A percentile compares a stretch with the other conserved stretches of the same genome.
Evolutionary conservation across 73 alveolate genomes (phyloP).

Genomic region (Paramecium bursaria): DNA sequence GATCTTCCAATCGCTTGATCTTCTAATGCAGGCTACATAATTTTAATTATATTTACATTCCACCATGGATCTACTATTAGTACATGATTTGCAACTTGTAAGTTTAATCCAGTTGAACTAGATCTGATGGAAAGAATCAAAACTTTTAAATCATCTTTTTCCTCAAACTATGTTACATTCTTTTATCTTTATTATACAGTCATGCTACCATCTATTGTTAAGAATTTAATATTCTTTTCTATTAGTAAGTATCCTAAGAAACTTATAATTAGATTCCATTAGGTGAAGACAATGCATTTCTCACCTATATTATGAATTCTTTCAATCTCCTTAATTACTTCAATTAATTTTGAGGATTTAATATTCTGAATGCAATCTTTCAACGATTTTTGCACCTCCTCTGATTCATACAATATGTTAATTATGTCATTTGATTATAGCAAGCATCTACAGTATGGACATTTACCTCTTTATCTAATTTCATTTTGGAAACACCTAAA

Average conservation of each 20-base stretch:
- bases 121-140: conserved; percentile 61
- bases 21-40: conserved; percentile 68
- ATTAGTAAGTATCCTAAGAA: conserved; percentile 29
- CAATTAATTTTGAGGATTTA: conserved; percentile 37
- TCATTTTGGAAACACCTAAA: conserved; percentile 9
- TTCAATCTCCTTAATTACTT: conserved; percentile 6
- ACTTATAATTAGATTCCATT: conserved; percentile 59
- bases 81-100: conserved; percentile 62
- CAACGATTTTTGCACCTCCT: neutral
- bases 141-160: conserved; percentile 14
- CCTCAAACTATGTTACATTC: conserved; percentile 14
- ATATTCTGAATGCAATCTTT: too few relatives aligned
- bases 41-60: too few relatives aligned
- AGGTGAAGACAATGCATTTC: conserved; percentile 42
- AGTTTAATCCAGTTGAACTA: conserved; percentile 57
- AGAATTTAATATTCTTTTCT: conserved; percentile 9
- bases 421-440: neutral
- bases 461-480: neutral
- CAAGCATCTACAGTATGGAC: conserved; percentile 25
- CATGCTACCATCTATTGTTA: conserved; percentile 59
- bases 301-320: neutral
- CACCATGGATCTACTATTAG: conserved; percentile 71
- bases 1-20: conserved; percentile 71
- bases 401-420: neutral
- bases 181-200: conserved; percentile 52